Conservation (phyloP, 106 monocot genomes). For the Dioscorea zingiberensis region DNA sequence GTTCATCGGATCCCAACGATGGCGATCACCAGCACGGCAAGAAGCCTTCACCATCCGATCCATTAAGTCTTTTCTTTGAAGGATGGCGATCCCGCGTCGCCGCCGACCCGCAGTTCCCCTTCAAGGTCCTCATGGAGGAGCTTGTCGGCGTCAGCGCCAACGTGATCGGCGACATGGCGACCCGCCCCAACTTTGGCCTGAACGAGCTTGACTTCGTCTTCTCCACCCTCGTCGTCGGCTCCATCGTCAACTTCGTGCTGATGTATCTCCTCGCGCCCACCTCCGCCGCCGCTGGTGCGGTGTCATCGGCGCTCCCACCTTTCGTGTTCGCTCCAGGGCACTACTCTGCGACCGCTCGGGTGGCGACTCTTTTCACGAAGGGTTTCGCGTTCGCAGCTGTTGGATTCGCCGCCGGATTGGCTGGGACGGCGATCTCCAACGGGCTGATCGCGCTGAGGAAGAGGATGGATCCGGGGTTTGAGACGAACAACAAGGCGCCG, state of each 20-base stretch:
- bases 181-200: constrained; percentile 77
- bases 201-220: constrained; percentile 91
- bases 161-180: constrained; percentile 79
- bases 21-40: background rate
- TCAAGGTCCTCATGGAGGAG: constrained; percentile 90
- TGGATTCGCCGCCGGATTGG: constrained; percentile 66
- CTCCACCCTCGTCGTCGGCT: constrained; percentile 83
- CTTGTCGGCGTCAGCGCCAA: constrained; percentile 68
- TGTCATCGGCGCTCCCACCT: constrained; percentile 31
- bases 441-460: constrained; percentile 51
- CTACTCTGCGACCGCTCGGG: constrained; percentile 31
- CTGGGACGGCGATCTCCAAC: constrained; percentile 66
- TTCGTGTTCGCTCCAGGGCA: constrained; percentile 66
- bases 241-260: constrained; percentile 68
- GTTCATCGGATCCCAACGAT: background rate
- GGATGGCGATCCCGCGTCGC: constrained; percentile 77
- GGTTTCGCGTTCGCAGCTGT: constrained; percentile 60
- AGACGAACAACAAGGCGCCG: constrained; percentile 59
- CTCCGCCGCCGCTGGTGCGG: background rate
- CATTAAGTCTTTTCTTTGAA: constrained; percentile 21
- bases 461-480: constrained; percentile 63
- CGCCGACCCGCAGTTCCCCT: constrained; percentile 80
- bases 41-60: constrained; percentile 15
- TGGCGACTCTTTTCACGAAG: constrained; percentile 52
- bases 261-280: constrained; percentile 87